Evolutionary conservation across 140 eudicot species (phyloP), one percentile per base, ranked within the genome.

Genomic region (Ambrosia hybrid): DNA sequence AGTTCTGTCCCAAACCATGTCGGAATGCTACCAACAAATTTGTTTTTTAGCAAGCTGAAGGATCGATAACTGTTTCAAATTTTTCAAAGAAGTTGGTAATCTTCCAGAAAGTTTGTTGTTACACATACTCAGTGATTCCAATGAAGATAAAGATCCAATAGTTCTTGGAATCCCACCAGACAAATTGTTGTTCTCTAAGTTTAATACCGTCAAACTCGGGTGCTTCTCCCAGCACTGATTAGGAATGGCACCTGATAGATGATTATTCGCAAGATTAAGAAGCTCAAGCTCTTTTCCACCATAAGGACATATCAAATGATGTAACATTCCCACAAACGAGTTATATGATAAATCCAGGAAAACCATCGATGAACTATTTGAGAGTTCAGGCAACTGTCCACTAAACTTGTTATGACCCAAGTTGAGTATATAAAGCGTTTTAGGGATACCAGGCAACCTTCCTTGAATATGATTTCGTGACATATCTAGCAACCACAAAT

Each of bases 241-340:
- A 0, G 88, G 86, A 48, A 84, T 37, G 71, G 63, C 79, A 49
- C 88, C 90, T 1, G 85, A 79, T 12, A 87, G 75, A 10, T 11
- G 57, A 71, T 87, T 87, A 33, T 57, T 38, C 2, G 74, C 78
- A 0, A 87, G 52, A 74, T 81, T 56, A 46, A 87, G 89, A 64
- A 43, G 15, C 0, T 1, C 1, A 1, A 73, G 3, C 1, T 0
- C 0, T 45, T 63, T 43, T 14, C 6, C 48, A 30, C 33, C 41
- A 4, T 8, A 10, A 11, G 55, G 37, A 68, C 86, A 86, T 26
- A 80, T 15, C 45, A 85, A 83, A 67, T 43, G 65, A 55, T 51
- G 46, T 11, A 86, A 16, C 0, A 48, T 39, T 39, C 87, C 90
- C 8, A 70, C 41, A 56, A 82, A 79, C 0, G 37, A 37, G 38